Base-by-base conservation (phyloP, 495 filamentous ascomycete species). In the Penicillium alfredii region DNA sequence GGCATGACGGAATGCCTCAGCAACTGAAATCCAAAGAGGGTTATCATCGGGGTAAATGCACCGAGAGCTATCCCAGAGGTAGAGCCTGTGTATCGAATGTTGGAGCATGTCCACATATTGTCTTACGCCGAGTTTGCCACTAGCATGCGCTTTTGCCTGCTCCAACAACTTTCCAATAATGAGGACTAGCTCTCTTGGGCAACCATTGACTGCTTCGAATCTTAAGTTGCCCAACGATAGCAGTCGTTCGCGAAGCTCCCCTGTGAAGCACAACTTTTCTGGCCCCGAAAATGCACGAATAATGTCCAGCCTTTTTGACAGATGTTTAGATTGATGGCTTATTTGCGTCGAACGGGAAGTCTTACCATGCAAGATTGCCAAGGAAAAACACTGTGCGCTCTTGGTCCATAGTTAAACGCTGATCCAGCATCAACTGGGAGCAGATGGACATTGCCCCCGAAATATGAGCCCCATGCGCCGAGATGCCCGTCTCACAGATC, bases 401-500 rank as follows among this genome's bases (percentile, higher is more conserved):
- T 10, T 59, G 44, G 4, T 51, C 44, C 5, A 39, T 35, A 16
- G 35, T 51, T 11, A 66, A 43, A 10, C 24, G 44, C 7, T 61
- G 50, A n/a, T 49, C 41, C 3, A 62, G 44, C n/a, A 47, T 37
- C 8, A 64, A 23, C 21, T 50, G 51, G 13, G 54, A 56, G 28
- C 60, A 64, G 16, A 66, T 61, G 1, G 62, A 66, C 49, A 66
- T 51, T 0, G 60, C 62, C 8, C 62, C 62, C 2, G 60, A 60
- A 8, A 66, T 66, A 38, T 66, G 62, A 28, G 51, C 58, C 1
- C 62, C 62, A 30, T 66, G 60, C 1, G 42, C 49, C 2, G 62
- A 66, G 6, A 64, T 49, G 8, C 62, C 58, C 2, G 58, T 47
- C 45, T 64, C 62, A 12, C 46, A 51, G 6, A 66, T 64, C 62